Evolutionary conservation across 768 basidiomycete genomes (phyloP).

Genomic region (Pleurotus pulmonarius): DNA sequence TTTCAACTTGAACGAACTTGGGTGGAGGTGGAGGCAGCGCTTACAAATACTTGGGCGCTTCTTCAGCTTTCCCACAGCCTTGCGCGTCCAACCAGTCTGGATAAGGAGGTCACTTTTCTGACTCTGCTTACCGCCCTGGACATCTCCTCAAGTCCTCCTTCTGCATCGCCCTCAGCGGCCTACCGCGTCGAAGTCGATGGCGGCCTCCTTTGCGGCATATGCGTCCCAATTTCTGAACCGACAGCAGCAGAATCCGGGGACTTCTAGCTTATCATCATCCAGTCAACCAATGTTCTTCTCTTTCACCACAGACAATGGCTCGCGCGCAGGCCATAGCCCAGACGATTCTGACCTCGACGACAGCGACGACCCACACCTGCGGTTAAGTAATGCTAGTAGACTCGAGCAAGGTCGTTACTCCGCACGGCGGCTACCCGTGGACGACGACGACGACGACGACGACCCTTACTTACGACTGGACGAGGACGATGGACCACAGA

Average conservation of each 20-base stretch:
- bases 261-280: slow-evolving; percentile 46
- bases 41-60: slow-evolving; percentile 2
- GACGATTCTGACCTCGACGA: slow-evolving; percentile 60
- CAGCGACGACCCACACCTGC: slow-evolving; percentile 73
- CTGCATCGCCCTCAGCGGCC: not conserved
- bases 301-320: slow-evolving; percentile 74
- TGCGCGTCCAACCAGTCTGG: slow-evolving; percentile 4
- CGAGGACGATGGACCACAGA: slow-evolving; percentile 44
- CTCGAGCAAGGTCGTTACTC: slow-evolving; percentile 20
- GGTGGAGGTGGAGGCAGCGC: not conserved
- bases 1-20: no score
- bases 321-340: slow-evolving; percentile 39
- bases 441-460: slow-evolving; percentile 59
- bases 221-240: slow-evolving; percentile 78
- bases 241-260: slow-evolving; percentile 34
- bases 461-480: slow-evolving; percentile 79
- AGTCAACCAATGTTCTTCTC: slow-evolving; percentile 88
- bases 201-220: slow-evolving; percentile 76
- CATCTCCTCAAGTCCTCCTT: not conserved
- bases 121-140: not conserved
- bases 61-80: not conserved
- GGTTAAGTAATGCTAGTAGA: slow-evolving; percentile 32
- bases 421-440: slow-evolving; percentile 18
- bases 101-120: slow-evolving; percentile 3
- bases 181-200: slow-evolving; percentile 27